Conservation (phyloP, 768 basidiomycete genomes). For the Collybiopsis luxurians region DNA sequence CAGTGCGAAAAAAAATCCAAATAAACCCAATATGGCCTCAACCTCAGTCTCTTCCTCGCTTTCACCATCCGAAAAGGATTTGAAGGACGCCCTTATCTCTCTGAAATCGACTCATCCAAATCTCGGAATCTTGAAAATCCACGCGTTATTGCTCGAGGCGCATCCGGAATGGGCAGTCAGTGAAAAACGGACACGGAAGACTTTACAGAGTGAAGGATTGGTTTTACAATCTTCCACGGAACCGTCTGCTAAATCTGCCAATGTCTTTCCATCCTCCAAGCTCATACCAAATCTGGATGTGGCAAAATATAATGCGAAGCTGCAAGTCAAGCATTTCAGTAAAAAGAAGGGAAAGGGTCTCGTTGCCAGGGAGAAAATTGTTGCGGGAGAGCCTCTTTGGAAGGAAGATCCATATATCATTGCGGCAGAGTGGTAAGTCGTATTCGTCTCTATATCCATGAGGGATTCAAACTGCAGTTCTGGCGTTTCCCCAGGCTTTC, state of each 20-base stretch:
- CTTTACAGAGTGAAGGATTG: slow-evolving; percentile 60
- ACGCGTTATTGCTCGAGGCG: slow-evolving; percentile 53
- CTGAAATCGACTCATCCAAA: slow-evolving; percentile 58
- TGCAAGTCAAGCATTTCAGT: slow-evolving; percentile 66
- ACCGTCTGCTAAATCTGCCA: background rate
- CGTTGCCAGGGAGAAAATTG: slow-evolving; percentile 65
- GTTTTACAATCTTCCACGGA: slow-evolving; percentile 24
- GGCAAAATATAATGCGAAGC: slow-evolving; percentile 57
- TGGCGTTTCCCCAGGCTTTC: background rate
- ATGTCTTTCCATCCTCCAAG: slow-evolving; percentile 56
- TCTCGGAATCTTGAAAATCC: slow-evolving; percentile 72
- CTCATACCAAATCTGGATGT: slow-evolving; percentile 65
- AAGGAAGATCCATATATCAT: slow-evolving; percentile 80
- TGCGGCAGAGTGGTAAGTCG: slow-evolving; percentile 75
- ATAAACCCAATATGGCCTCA: too few species aligned
- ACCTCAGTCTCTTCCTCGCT: background rate
- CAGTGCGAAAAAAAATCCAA: too few species aligned
- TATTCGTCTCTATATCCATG: background rate
- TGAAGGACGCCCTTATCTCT: slow-evolving; percentile 50
- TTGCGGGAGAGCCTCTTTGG: slow-evolving; percentile 76
- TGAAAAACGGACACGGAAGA: slow-evolving; percentile 77
- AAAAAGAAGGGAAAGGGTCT: slow-evolving; percentile 80
- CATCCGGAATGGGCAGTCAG: slow-evolving; percentile 76
- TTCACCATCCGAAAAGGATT: slow-evolving; percentile 47
- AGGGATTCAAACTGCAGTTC: background rate